Percentiles rank a stretch among this genome's conserved stretches.
These are phyloP conservation scores for Tuber indicum DNA, from an alignment of 495 filamentous ascomycete species.

Conservation along the genomic window DNA sequence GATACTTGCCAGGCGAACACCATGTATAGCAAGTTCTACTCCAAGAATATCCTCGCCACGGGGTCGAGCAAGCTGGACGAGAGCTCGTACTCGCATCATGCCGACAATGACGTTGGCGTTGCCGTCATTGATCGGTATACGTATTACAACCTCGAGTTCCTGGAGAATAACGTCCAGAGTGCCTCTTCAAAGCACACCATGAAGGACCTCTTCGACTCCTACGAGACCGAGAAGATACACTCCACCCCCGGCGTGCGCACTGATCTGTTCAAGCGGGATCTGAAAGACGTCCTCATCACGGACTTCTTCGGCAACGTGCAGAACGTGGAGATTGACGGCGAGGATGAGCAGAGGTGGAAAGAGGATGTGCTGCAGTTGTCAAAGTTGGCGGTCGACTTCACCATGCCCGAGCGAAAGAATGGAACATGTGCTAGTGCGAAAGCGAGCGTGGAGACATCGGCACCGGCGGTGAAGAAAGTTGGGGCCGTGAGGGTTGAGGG, in stretches of 20 bases:
- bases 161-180: conserved; percentile 81
- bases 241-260: conserved; percentile 85
- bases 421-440: conserved; percentile 14
- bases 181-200: conserved; percentile 75
- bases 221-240: conserved; percentile 91
- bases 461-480: conserved; percentile 27
- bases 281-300: conserved; percentile 55
- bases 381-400: conserved; percentile 41
- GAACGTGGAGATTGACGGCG: conserved; percentile 77
- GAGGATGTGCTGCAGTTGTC: conserved; percentile 65
- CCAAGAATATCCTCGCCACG: conserved; percentile 92
- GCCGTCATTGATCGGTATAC: conserved; percentile 98
- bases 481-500: conserved; percentile 38
- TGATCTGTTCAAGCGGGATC: conserved; percentile 74
- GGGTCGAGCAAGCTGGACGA: conserved; percentile 90
- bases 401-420: conserved; percentile 19
- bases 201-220: conserved; percentile 90
- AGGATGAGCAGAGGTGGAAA: conserved; percentile 55
- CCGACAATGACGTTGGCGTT: conserved; percentile 94
- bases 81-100: conserved; percentile 92
- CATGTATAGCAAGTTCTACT: conserved; percentile 97
- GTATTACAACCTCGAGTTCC: conserved; percentile 96
- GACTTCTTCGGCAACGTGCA: conserved; percentile 99
- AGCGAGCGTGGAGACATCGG: conserved; percentile 30
- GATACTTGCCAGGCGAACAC: conserved; percentile 99